Evolutionary conservation across 75 land plant species (phyloP), one percentile per base, ranked within the genome.

Genomic region (Picea glauca): DNA sequence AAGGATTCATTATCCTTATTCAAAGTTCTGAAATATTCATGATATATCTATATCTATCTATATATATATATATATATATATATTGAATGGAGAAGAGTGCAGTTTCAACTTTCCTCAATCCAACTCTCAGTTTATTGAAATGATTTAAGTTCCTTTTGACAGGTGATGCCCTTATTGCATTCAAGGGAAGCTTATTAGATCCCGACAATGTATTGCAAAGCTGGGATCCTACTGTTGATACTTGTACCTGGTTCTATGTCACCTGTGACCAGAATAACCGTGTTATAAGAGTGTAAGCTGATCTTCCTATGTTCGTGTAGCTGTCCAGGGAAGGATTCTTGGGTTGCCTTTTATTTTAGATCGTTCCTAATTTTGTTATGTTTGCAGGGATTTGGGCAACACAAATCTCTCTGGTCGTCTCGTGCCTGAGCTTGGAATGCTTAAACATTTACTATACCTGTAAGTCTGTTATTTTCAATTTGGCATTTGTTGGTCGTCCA

Each of bases 401-500:
- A 90, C 97, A 80, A 92, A 92, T 62, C 81, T 96, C n/a, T 89
- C 93, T 50, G 99, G 99, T 57, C 85, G 81, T 78, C 84, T 96
- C 20, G 99, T 94, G 18, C 95, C 99, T 67, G 98, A 94, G 72
- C 98, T 96, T 80, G 99, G 98, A 75, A 88, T 70, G 56, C 92
- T 96, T 38, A 91, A 91, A 63, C 93, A 92, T 79, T 80, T 96
- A 75, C 98, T 94, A 64, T 97, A 97, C 76, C 35, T 95, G 99
- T 96, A 88, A 84, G 93, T 80, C 13, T 64, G 78, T 13, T 62
- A 11, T 72, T 62, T 78, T 35, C 72, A 17, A 23, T 26, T 59
- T 56, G 23, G 5, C 6, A n/a, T 74, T 43, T 43, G 12, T 40
- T 40, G 76, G 63, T 13, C 7, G 31, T 11, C 33, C 7, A 13